Evolutionary conservation across 495 filamentous ascomycete species (phyloP).

Genomic region (Talaromyces nanjingensis): DNA sequence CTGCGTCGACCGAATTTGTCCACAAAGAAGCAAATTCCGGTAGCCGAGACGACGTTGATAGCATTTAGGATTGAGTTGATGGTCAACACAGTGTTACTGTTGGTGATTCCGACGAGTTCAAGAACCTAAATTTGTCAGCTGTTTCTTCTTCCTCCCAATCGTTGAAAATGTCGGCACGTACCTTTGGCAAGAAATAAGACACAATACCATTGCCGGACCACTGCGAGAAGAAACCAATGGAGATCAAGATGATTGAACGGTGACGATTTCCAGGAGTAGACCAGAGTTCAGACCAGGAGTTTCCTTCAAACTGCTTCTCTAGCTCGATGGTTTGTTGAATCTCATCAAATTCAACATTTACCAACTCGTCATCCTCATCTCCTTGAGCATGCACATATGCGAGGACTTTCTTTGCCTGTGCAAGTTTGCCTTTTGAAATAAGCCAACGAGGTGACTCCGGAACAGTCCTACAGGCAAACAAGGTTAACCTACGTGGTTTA

Average conservation of each 20-base stretch:
- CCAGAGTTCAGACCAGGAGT: constrained; percentile 47
- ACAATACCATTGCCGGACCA: constrained; percentile 33
- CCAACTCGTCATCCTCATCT: constrained; percentile 13
- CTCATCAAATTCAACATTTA: constrained; percentile 21
- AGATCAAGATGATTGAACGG: constrained; percentile 47
- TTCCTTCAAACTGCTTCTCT: constrained; percentile 25
- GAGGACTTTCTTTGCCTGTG: constrained; percentile 26
- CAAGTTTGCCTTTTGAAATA: constrained; percentile 23
- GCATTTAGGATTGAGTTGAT: constrained; percentile 28
- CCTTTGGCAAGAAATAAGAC: constrained; percentile 32
- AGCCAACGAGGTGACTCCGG: constrained; percentile 43
- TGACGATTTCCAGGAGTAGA: constrained; percentile 60
- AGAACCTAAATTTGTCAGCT: constrained; percentile 36
- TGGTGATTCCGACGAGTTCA: constrained; percentile 45
- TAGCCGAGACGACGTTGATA: constrained; percentile 31
- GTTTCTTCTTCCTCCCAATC: constrained; percentile 11
- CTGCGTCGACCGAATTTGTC: constrained; percentile 31
- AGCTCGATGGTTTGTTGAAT: constrained; percentile 18
- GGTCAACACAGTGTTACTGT: constrained; percentile 36
- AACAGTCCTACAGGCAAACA: constrained; percentile 18
- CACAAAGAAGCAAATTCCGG: constrained; percentile 32
- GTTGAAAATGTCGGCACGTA: constrained; percentile 16
- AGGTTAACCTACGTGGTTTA: not conserved
- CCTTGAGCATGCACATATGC: constrained; percentile 23
- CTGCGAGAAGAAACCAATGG: constrained; percentile 52